These are phyloP conservation scores for Globisporangium yorkense DNA, from an alignment of 352 stramenopile species.

Conservation along the genomic window DNA sequence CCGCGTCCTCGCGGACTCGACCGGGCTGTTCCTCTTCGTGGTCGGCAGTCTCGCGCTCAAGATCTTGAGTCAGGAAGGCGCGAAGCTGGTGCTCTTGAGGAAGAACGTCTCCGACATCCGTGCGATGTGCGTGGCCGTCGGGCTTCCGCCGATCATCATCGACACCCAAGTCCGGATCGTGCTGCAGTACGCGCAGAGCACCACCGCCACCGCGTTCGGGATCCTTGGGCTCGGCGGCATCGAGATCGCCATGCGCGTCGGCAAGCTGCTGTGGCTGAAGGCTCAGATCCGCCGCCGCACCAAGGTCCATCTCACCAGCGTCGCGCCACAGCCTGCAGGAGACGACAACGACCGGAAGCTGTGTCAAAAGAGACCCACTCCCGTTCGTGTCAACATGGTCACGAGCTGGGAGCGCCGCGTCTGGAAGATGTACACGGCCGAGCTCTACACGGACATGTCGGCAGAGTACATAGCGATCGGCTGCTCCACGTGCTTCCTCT, in stretches of 20 bases:
- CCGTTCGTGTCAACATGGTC: no score
- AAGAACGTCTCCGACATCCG: conserved; percentile 27
- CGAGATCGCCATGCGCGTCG: conserved; percentile 20
- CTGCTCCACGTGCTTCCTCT: conserved; percentile 32
- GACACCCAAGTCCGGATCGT: conserved; percentile 35
- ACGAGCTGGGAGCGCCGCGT: not conserved
- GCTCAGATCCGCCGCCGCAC: conserved; percentile 17
- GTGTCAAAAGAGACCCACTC: not conserved
- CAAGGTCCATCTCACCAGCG: conserved; percentile 22
- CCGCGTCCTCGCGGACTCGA: not conserved
- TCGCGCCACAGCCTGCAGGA: not conserved
- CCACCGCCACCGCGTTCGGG: conserved; percentile 14
- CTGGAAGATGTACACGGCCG: conserved; percentile 15
- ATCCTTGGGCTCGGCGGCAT: conserved; percentile 19
- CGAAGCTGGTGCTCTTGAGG: conserved; percentile 19
- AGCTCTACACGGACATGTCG: conserved; percentile 41
- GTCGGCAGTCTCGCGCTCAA: conserved; percentile 27
- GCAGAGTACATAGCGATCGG: conserved; percentile 45
- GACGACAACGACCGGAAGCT: not conserved
- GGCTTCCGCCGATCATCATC: conserved; percentile 31
- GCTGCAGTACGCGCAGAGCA: conserved; percentile 20
- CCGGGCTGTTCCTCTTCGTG: conserved; percentile 11
- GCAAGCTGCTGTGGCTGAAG: conserved; percentile 15
- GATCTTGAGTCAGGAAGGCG: conserved; percentile 25
- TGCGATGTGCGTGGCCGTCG: conserved; percentile 33